Conservation (phyloP, 805 yeast species). For the Candida maesae region DNA sequence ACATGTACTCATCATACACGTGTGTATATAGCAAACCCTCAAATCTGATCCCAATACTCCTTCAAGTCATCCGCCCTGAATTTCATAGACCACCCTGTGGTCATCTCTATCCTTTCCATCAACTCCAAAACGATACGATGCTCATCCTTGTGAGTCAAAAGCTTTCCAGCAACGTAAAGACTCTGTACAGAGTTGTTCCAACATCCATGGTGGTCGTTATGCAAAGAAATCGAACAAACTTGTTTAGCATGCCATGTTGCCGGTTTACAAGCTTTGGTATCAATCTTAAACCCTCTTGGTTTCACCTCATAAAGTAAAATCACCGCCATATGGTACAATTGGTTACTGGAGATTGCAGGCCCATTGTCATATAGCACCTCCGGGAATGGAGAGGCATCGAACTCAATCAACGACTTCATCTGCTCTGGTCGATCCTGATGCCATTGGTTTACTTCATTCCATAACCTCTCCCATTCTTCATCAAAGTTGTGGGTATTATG, state of each 20-base stretch:
- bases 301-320: constrained; percentile 37
- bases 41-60: constrained; percentile 26
- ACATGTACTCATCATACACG: no score
- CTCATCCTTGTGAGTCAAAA: constrained; percentile 25
- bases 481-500: constrained; percentile 29
- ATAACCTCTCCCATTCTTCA: constrained; percentile 35
- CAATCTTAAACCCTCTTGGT: constrained; percentile 33
- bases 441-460: constrained; percentile 40
- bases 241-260: constrained; percentile 27
- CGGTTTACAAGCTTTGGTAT: constrained; percentile 16
- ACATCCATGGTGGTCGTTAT: constrained; percentile 24
- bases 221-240: constrained; percentile 19
- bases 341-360: constrained; percentile 36
- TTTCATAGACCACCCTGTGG: constrained; percentile 33
- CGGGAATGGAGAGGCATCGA: constrained; percentile 35
- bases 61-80: constrained; percentile 29
- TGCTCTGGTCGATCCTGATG: constrained; percentile 32
- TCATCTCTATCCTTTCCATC: constrained; percentile 26
- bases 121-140: constrained; percentile 29
- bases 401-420: constrained; percentile 33
- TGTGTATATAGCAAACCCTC: no score
- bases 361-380: constrained; percentile 34
- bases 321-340: constrained; percentile 36
- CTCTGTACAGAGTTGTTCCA: constrained; percentile 25
- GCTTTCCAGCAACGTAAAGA: constrained; percentile 23